These are phyloP conservation scores for Phytophthora uliginosa DNA, from an alignment of 352 stramenopile genomes.

Conservation along the genomic window DNA sequence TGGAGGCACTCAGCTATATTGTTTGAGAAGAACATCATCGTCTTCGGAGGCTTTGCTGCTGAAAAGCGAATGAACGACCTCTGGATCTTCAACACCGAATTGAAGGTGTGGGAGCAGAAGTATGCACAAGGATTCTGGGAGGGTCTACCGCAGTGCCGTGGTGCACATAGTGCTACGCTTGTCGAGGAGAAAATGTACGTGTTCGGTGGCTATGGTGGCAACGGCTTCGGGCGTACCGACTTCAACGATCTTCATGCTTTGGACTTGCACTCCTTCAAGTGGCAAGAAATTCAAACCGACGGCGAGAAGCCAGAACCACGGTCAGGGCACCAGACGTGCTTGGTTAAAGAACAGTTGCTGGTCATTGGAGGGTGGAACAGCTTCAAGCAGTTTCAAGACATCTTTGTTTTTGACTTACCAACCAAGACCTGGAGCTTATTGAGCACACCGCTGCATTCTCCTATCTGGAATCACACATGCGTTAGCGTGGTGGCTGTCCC, in stretches of 20 bases:
- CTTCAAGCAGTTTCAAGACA: constrained; percentile 97
- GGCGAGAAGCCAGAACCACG: constrained; percentile 93
- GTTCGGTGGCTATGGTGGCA: constrained; percentile 98
- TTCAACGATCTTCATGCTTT: constrained; percentile 97
- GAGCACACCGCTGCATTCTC: constrained; percentile 58
- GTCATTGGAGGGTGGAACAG: constrained; percentile 97
- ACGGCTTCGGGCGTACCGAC: constrained; percentile 94
- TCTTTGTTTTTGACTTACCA: constrained; percentile 94
- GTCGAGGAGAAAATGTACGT: constrained; percentile 93
- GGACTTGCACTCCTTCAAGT: constrained; percentile 93
- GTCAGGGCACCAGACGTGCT: constrained; percentile 94
- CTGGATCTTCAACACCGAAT: constrained; percentile 96
- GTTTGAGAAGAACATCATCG: constrained; percentile 89
- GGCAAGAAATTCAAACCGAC: constrained; percentile 88
- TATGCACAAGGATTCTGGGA: constrained; percentile 91
- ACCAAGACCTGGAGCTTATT: constrained; percentile 90
- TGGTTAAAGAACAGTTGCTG: constrained; percentile 93
- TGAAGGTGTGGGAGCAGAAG: constrained; percentile 95
- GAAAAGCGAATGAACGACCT: constrained; percentile 97
- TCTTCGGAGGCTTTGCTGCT: constrained; percentile 96
- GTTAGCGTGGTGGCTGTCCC: constrained; percentile 96
- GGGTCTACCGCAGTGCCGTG: constrained; percentile 91
- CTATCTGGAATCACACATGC: constrained; percentile 96
- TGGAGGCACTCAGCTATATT: constrained; percentile 90
- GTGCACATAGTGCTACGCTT: constrained; percentile 92